Evolutionary conservation across 2,329 filamentous ascomycete species (phyloP).

Genomic region (Clonostachys rhizophaga): DNA sequence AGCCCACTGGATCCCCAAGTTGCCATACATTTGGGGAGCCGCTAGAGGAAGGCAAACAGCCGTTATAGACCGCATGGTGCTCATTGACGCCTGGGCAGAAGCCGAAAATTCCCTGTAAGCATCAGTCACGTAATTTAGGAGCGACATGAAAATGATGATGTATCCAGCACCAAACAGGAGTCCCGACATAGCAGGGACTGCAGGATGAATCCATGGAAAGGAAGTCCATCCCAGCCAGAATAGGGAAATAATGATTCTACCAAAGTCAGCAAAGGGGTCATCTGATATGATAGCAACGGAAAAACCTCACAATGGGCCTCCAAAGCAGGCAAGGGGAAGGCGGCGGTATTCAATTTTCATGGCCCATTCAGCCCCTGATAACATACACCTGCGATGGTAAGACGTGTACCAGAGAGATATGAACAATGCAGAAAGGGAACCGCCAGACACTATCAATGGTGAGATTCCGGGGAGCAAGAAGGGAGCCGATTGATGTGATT

Average conservation of each 20-base stretch:
- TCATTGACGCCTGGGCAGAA: constrained; percentile 22
- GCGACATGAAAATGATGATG: constrained; percentile 23
- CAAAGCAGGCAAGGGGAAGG: not conserved
- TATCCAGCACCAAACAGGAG: constrained; percentile 37
- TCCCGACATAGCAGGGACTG: constrained; percentile 38
- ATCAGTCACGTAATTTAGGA: constrained; percentile 25
- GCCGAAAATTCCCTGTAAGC: constrained; percentile 22
- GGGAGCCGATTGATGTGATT: no score
- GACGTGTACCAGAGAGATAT: not conserved
- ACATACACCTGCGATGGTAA: not conserved
- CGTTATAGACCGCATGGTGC: constrained; percentile 22
- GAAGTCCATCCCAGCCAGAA: constrained; percentile 60
- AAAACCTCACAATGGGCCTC: constrained; percentile 1
- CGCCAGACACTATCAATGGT: not conserved
- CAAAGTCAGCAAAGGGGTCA: not conserved
- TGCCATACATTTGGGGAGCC: constrained; percentile 19
- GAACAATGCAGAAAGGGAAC: not conserved
- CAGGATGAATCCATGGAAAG: constrained; percentile 24
- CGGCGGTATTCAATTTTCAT: not conserved
- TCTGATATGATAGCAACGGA: not conserved
- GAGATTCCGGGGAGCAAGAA: no score
- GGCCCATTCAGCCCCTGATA: not conserved
- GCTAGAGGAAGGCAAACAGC: constrained; percentile 21
- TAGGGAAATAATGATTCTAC: constrained; percentile 43
- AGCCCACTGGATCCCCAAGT: constrained; percentile 23